Percentiles rank a stretch among this genome's conserved stretches.
Evolutionary conservation across 148 eudicot species (phyloP).

Genomic region (Hydrangea macrophylla): DNA sequence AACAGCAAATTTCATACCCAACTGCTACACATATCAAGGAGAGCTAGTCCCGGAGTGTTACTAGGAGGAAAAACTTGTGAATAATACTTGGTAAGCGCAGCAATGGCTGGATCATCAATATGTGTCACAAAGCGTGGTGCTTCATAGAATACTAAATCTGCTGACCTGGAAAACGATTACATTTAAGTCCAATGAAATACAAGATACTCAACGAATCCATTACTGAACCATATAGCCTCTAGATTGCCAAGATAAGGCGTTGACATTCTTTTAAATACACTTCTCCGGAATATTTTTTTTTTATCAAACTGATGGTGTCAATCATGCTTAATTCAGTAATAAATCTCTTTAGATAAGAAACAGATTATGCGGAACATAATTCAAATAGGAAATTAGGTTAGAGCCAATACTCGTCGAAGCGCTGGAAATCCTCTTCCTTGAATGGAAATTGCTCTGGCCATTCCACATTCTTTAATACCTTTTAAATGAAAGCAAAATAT

Average conservation of each 20-base stretch:
- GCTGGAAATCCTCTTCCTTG: constrained; percentile 87
- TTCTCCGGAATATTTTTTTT: neutral
- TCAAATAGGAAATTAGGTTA: constrained; percentile 7
- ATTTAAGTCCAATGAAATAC: neutral
- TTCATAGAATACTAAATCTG: constrained; percentile 79
- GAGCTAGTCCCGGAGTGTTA: constrained; percentile 74
- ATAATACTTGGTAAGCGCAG: constrained; percentile 87
- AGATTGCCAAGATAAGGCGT: neutral
- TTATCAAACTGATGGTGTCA: neutral
- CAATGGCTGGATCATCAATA: constrained; percentile 96
- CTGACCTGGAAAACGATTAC: constrained; percentile 51
- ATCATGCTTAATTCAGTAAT: neutral
- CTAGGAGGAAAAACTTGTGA: constrained; percentile 83
- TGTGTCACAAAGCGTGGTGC: constrained; percentile 96
- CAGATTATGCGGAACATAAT: neutral
- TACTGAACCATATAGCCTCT: neutral
- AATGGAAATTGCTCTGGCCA: constrained; percentile 98
- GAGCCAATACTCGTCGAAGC: constrained; percentile 84
- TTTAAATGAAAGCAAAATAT: constrained; percentile 8
- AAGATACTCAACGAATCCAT: neutral
- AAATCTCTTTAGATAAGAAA: neutral
- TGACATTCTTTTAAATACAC: neutral
- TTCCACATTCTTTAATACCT: constrained; percentile 79
- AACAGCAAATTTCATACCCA: constrained; percentile 77
- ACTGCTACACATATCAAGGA: constrained; percentile 96